phyloP scores from a whole-genome alignment of 1,284 basidiomycete genomes.

The Spongiforma sp. region DNA sequence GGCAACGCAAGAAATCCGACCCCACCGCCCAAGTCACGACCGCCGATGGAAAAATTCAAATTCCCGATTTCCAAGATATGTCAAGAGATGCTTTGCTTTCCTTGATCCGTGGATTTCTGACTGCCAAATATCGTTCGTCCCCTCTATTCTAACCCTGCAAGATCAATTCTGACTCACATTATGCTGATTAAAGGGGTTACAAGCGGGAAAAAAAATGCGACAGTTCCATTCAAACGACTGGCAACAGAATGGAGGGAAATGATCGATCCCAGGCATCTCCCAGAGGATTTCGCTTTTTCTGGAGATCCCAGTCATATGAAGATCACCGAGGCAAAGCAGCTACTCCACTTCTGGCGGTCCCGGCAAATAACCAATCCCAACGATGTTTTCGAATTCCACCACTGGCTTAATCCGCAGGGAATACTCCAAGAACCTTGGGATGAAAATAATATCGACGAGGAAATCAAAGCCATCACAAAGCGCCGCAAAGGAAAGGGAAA shows the following conservation, averaged over 20 bases:
- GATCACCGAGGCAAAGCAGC: background rate
- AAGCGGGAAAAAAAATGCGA: background rate
- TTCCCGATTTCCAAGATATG: background rate
- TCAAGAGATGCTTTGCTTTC: background rate
- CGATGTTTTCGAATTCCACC: background rate
- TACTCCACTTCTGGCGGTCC: background rate
- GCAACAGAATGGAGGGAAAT: background rate
- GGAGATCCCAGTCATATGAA: background rate
- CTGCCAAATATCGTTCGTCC: background rate
- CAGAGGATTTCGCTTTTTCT: background rate
- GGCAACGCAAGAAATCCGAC: background rate
- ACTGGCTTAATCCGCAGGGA: background rate
- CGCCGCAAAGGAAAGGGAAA: too few relatives aligned
- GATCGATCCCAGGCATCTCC: background rate
- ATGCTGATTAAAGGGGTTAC: background rate
- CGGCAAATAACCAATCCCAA: background rate
- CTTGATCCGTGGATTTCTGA: background rate
- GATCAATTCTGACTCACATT: background rate
- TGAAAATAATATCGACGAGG: too few relatives aligned
- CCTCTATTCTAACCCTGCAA: background rate
- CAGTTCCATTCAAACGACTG: background rate
- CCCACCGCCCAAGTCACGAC: background rate
- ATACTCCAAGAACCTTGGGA: background rate
- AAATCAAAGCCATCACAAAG: too few relatives aligned
- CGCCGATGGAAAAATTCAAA: background rate